These are phyloP conservation scores for Candida sithepensis DNA, from an alignment of 805 yeast species.

Conservation along the genomic window DNA sequence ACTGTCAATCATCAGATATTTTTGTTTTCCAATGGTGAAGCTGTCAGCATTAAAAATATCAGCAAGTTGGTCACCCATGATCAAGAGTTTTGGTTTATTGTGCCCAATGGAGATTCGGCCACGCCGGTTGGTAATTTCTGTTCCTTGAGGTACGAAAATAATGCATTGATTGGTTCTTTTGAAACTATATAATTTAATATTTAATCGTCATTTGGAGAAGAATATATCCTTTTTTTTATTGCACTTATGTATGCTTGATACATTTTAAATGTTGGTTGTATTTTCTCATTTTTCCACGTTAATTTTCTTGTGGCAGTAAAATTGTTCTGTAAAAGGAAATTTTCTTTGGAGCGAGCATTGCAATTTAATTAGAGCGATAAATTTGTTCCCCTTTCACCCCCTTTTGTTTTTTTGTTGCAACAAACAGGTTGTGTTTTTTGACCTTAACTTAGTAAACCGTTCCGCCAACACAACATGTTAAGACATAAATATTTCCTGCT, in stretches of 20 bases:
- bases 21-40: not conserved
- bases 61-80: not conserved
- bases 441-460: not conserved
- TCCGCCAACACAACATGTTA: not conserved
- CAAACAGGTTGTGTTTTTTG: not conserved
- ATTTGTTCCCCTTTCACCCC: not conserved
- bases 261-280: too few relatives aligned
- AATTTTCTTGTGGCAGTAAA: too few relatives aligned
- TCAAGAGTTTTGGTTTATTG: not conserved
- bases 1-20: not conserved
- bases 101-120: not conserved
- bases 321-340: too few relatives aligned
- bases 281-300: too few relatives aligned
- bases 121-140: not conserved
- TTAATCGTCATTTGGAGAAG: not conserved
- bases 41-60: not conserved
- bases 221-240: not conserved
- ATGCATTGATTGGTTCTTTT: not conserved
- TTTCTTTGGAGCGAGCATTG: too few relatives aligned
- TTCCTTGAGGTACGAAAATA: not conserved
- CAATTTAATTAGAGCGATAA: too few relatives aligned
- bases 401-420: too few relatives aligned
- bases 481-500: slow-evolving; percentile 16
- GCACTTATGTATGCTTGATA: not conserved
- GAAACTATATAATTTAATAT: not conserved